Base-by-base conservation (phyloP, 2,329 filamentous ascomycete genomes). In the Talaromyces sp. region DNA sequence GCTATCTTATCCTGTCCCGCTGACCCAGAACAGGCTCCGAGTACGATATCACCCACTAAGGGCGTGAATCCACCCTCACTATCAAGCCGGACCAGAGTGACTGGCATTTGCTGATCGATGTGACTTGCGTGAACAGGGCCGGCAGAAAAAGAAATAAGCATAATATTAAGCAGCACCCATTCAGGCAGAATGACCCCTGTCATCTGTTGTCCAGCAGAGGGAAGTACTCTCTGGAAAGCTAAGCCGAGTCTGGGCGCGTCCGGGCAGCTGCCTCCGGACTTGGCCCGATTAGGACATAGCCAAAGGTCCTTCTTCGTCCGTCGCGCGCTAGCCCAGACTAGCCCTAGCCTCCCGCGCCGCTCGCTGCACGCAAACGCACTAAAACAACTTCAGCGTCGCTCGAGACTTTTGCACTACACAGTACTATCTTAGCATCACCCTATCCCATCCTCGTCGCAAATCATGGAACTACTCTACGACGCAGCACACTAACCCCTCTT, bases 231-330 rank as follows among this genome's bases (percentile, higher is more conserved):
- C 27, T 50, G 11, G 47, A 6, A 50, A 27, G 47, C 49, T 52
- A 52, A 63, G 31, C 61, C 61, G 39, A 14, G n/a, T 47, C 61
- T 63, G 61, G 61, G 27, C 50, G 60, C 39, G 61, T 63, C 61
- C 61, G 61, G 50, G 27, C 31, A 33, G 33, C 56, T 31, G 24
- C 59, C 49, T 22, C 24, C 54, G 56, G 27, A 8, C 60, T 62
- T 62, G 60, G 13, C 61, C 50, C 37, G 54, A 57, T 57, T 47
- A 50, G 49, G 60, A 41, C 11, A 43, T 16, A 39, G 50, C 50
- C 50, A 54, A 16, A 10, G n/a, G 5, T 22, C 52, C 31, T 37
- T 4, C 47, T 27, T 24, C 24, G 45, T 16, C 47, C 22, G 24
- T 50, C 24, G 6, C 19, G 47, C 22, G 24, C 47, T n/a, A 50